Evolutionary conservation across 352 stramenopile species (phyloP).

Genomic region (Globisporangium lucens): DNA sequence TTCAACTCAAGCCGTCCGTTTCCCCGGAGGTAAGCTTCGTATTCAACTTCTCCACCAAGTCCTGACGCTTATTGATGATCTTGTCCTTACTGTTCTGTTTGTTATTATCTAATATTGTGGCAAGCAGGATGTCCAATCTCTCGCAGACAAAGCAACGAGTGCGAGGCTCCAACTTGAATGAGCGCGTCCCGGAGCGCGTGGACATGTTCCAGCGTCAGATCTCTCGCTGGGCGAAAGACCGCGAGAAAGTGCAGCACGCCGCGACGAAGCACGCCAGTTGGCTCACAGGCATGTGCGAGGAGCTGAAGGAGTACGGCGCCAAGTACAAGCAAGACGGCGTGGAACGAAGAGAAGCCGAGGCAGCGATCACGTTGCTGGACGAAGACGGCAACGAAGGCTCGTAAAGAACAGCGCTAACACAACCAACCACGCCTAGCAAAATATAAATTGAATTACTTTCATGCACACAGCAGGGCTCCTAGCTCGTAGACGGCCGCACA

Average conservation of each 20-base stretch:
- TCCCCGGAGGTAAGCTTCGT: conserved; percentile 8
- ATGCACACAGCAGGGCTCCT: background rate
- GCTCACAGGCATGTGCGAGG: conserved; percentile 58
- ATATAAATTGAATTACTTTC: background rate
- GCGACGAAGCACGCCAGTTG: conserved; percentile 57
- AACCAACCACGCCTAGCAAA: background rate
- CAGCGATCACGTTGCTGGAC: conserved; percentile 16
- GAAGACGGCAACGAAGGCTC: conserved; percentile 3
- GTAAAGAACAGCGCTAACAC: background rate
- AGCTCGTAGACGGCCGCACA: conserved; percentile 37
- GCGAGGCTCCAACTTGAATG: conserved; percentile 5
- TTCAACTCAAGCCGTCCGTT: conserved; percentile 10
- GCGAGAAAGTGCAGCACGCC: conserved; percentile 54
- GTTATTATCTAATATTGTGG: background rate
- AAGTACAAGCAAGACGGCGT: conserved; percentile 30
- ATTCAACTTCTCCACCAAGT: background rate
- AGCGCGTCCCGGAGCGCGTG: conserved; percentile 18
- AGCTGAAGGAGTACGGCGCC: conserved; percentile 58
- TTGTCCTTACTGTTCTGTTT: too few relatives aligned
- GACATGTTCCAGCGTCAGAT: conserved; percentile 54
- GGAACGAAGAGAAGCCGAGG: conserved; percentile 16
- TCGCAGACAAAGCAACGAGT: conserved; percentile 9
- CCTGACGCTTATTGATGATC: too few relatives aligned
- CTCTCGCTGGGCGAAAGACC: conserved; percentile 54
- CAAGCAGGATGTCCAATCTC: conserved; percentile 13